Conservation (phyloP, 2,329 filamentous ascomycete genomes). For the Penicillium sp. region DNA sequence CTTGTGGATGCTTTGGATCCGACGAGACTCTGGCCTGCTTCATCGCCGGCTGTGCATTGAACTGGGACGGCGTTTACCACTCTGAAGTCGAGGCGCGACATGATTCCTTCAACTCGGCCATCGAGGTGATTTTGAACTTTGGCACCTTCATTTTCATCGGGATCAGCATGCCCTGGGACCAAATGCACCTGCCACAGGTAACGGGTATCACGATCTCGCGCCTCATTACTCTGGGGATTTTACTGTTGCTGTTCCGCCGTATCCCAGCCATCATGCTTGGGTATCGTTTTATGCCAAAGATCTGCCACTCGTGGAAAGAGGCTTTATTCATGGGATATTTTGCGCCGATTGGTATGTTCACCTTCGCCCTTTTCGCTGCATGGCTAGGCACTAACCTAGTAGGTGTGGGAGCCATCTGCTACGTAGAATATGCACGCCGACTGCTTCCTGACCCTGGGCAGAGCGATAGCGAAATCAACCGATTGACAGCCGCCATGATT, state of each 20-base stretch:
- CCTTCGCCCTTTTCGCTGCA: background rate
- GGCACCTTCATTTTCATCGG: constrained; percentile 63
- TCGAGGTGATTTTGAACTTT: constrained; percentile 62
- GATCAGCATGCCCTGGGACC: constrained; percentile 55
- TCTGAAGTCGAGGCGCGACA: constrained; percentile 56
- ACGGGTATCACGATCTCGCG: constrained; percentile 56
- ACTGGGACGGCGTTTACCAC: constrained; percentile 64
- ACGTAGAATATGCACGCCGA: constrained; percentile 47
- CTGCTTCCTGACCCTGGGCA: constrained; percentile 44
- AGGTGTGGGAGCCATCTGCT: constrained; percentile 49
- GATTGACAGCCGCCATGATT: constrained; percentile 40
- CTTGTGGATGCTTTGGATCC: constrained; percentile 58
- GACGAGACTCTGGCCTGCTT: constrained; percentile 64
- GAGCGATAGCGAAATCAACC: constrained; percentile 43
- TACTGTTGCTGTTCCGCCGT: constrained; percentile 57
- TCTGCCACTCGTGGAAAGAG: constrained; percentile 56
- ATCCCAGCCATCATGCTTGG: constrained; percentile 57
- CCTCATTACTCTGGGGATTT: constrained; percentile 53
- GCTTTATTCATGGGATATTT: constrained; percentile 63
- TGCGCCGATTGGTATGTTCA: constrained; percentile 40
- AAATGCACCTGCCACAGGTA: constrained; percentile 54
- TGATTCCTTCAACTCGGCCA: constrained; percentile 60
- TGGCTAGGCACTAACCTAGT: background rate
- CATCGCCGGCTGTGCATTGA: constrained; percentile 59
- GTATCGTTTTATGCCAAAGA: constrained; percentile 57